Base-by-base conservation (phyloP, 805 yeast genomes). In the Barnettozyma californica region DNA sequence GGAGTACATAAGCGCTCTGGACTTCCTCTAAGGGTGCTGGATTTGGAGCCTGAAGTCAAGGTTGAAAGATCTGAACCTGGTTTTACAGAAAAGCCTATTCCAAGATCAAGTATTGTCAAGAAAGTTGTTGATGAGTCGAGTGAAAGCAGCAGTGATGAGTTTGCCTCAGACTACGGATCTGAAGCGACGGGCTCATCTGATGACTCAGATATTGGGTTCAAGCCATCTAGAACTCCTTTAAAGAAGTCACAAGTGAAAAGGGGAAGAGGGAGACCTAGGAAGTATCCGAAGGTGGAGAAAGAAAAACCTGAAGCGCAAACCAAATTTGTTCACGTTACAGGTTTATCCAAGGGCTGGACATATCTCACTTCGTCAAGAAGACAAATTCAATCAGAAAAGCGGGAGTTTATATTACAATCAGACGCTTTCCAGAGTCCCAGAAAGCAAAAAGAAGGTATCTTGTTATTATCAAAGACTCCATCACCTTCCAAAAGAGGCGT, bases 401-500 rank as follows among this genome's bases (percentile, higher is more conserved):
- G 40, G 13, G 50, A 54, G 7, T 44, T 43, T 10, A 14, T 54
- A 1, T 35, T 53, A 1, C 38, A 41, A 10, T n/a, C 57, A 43
- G 61, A 57, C 11, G 57, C 62, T 1, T 66, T 66, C 43, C 44
- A 54, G 2, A 57, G 66, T 25, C 68, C 69, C 0, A 59, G 62
- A 34, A 62, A 56, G 44, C 59, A 53, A 27, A 58, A 56, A 40
- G 43, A 35, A 16, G 69, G 68, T n/a, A 42, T 58, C 1, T 37
- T 59, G 18, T 45, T 49, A 6, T 23, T 55, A 25, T 16, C 56
- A 3, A 47, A 50, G 26, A 31, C 55, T 10, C 41, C 43, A 16
- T 55, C 66, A 14, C 62, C 78, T 1, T 59, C 62, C 9, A 69
- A 63, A 45, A 57, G 70, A 48, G 73, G 74, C 13, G 49, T 61